Evolutionary conservation across 2,329 filamentous ascomycete genomes (phyloP), one percentile per base, ranked within the genome.

Genomic region (Capronia americana): DNA sequence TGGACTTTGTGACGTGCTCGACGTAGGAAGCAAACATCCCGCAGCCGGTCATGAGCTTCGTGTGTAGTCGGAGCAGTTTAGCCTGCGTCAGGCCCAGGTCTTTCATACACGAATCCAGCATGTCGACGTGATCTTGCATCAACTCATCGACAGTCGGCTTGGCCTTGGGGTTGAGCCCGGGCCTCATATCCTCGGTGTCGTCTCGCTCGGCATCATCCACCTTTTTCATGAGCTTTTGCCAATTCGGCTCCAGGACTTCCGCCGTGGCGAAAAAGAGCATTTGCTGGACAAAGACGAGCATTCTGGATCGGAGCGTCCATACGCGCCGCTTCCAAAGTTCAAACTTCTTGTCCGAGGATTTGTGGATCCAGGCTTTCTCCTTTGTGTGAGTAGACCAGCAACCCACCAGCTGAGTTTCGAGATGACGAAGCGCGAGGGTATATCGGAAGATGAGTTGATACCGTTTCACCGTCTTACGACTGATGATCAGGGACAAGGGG

Each of bases 101-200:
- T 80, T 98, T 99, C 74, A 99, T 83, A 77, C 95, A 99, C 3
- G 95, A 98, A 74, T 97, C 95, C 56, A 99, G 82, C 77, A 99
- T 99, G 79, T 98, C 95, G 67, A 99, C 93, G 79, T 99, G 95
- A 75, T 98, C 93, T 80, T 98, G 92, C 95, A 99, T 99, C 75
- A 99, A 81, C 80, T 98, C 93, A 75, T 99, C 95, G 0, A 99
- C 95, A 0, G 95, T 99, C 44, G 93, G 78, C 73, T 87, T 88
- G 74, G 60, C 77, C 74, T 72, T 76, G 78, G 48, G 73, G 76
- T 7, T 75, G 74, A 66, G 78, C 73, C 68, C 66, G 23, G 63
- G 61, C 26, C 56, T 67, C 12, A 64, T 66, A 3, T 63, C 60
- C 41, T 57, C 56, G 6, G 32, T 17, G 30, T 67, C 63, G n/a